Evolutionary conservation across 257 asterid species (phyloP).

Genomic region (Leonotis leonurus): DNA sequence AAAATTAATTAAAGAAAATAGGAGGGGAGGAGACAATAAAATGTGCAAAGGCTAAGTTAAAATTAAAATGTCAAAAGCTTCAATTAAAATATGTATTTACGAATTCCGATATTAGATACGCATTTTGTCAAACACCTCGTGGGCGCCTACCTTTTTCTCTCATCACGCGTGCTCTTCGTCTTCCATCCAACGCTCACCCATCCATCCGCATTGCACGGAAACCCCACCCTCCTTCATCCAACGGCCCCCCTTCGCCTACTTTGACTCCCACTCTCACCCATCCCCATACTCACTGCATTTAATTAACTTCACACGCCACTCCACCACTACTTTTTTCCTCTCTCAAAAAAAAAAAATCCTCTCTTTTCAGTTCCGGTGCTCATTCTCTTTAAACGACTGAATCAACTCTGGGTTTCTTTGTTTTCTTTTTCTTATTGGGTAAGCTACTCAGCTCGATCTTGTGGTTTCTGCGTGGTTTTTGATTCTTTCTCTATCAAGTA

Average conservation of each 20-base stretch:
- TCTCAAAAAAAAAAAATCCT: background rate
- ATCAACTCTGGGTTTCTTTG: background rate
- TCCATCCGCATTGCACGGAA: constrained; percentile 63
- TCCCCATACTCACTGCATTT: constrained; percentile 18
- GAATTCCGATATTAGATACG: constrained; percentile 40
- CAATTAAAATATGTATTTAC: constrained; percentile 16
- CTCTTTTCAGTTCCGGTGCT: background rate
- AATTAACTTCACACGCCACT: constrained; percentile 20
- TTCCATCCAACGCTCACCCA: constrained; percentile 48
- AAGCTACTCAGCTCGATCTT: background rate
- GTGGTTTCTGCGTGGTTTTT: background rate
- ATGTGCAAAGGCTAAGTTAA: constrained; percentile 3
- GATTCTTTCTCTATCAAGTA: background rate
- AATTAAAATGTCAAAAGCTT: constrained; percentile 28
- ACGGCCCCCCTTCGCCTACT: constrained; percentile 42
- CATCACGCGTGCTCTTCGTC: constrained; percentile 77
- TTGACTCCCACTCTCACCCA: constrained; percentile 39
- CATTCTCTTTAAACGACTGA: background rate
- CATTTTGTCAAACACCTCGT: constrained; percentile 68
- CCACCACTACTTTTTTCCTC: constrained; percentile 9
- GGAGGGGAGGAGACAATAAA: constrained; percentile 19
- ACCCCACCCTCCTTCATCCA: constrained; percentile 27
- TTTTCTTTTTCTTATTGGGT: background rate
- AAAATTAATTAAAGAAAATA: background rate
- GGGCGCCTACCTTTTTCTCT: constrained; percentile 39